Evolutionary conservation across 345 rosid species (phyloP).

Genomic region (Euphorbia peplus): DNA sequence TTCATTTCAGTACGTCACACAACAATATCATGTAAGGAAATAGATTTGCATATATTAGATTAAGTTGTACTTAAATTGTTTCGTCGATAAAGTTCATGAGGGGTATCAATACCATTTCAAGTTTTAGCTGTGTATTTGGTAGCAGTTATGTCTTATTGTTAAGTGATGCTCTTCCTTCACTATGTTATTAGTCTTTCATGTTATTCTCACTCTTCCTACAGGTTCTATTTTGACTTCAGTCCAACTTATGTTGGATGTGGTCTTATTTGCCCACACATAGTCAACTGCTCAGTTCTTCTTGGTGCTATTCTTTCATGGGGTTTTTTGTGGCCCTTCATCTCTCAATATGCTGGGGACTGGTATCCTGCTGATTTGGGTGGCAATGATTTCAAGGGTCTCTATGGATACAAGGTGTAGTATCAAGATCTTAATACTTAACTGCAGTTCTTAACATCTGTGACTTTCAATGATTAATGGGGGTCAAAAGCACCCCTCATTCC

Average conservation of each 20-base stretch:
- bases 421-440: background rate
- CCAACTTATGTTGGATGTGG: conserved; percentile 98
- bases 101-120: background rate
- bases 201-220: conserved; percentile 26
- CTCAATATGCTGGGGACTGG: conserved; percentile 78
- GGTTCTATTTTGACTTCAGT: conserved; percentile 92
- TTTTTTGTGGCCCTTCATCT: conserved; percentile 78
- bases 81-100: background rate
- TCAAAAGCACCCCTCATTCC: no score
- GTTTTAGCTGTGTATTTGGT: background rate
- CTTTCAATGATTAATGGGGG: background rate
- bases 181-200: background rate
- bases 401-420: conserved; percentile 74
- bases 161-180: background rate
- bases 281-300: conserved; percentile 82
- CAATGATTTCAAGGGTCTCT: conserved; percentile 90
- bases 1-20: background rate
- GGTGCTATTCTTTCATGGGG: conserved; percentile 96
- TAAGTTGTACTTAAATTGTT: background rate
- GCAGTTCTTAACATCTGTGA: background rate
- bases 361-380: conserved; percentile 73
- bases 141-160: background rate
- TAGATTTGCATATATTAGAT: background rate
- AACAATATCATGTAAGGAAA: background rate
- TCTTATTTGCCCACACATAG: conserved; percentile 91